Evolutionary conservation across 352 stramenopile species (phyloP), one percentile per base, ranked within the genome.

Genomic region (Pythium sukuiense): DNA sequence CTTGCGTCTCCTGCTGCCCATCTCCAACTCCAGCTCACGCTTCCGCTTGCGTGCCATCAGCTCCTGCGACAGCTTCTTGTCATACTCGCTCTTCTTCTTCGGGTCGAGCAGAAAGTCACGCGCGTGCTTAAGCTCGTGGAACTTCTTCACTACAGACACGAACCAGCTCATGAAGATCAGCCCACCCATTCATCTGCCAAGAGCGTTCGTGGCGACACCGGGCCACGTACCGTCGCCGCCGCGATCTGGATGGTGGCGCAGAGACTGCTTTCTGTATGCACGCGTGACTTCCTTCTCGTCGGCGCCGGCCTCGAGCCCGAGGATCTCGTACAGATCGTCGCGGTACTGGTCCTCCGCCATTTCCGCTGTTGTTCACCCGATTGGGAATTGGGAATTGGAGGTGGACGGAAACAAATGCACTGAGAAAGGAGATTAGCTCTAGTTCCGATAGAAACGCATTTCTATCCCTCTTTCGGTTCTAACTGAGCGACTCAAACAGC

Each of bases 251-350:
- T 95, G 87, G 32, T 93, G 82, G 43, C 83, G 48, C 26, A 93
- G 80, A 8, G 81, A 91, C 71, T 86, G 88, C 73, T 91, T 91
- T 70, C 90, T 93, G 69, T 93, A 95, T 1, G 87, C 87, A 57
- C 82, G 82, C n/a, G 82, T 79, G 18, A 95, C 79, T 33, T 88
- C 75, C 43, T 86, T 81, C 66, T 85, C 79, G 58, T 90, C 77
- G 7, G 77, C 72, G 45, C 80, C 83, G 53, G 76, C 63, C 37
- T 91, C 85, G 45, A 95, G 76, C 11, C 84, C 86, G 33, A 95
- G 76, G 50, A 95, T 79, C 59, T 81, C 84, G 67, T 95, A 95
- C 52, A 90, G 67, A 52, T 91, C 85, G 53, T 76, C 70, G 20
- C 70, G 73, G 45, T 78, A 81, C 55, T 74, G 70, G 41, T 74